phyloP scores from a whole-genome alignment of 169 alveolate species.

The Eimeria acervulina region DNA sequence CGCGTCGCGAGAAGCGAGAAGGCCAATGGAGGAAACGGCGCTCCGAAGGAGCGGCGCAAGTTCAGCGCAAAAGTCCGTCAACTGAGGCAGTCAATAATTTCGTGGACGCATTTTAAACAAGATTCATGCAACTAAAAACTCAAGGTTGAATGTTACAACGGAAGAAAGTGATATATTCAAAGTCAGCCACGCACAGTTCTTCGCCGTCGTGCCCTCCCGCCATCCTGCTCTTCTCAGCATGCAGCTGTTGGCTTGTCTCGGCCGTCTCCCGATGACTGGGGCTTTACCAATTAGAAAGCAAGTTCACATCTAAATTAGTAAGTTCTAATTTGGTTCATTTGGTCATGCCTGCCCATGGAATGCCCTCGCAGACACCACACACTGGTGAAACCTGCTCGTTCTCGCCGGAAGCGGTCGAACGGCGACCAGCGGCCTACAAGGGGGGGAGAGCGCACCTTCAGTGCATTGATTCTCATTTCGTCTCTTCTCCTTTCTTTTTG shows the following conservation, averaged over 20 bases:
- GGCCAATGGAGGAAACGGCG: constrained; percentile 36
- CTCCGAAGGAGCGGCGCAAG: constrained; percentile 31
- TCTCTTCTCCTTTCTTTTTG: neutral
- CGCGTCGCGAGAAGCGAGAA: neutral
- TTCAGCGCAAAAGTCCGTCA: neutral
- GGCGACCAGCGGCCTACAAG: neutral
- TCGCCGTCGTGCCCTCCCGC: neutral
- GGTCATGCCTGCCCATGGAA: too few species aligned
- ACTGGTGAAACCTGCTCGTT: neutral
- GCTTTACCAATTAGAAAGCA: neutral
- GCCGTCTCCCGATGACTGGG: constrained; percentile 22
- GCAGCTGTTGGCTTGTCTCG: constrained; percentile 44
- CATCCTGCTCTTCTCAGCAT: constrained; percentile 6
- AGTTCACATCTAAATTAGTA: neutral
- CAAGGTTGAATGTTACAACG: neutral
- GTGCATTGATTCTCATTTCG: neutral
- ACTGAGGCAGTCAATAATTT: neutral
- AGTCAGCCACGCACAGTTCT: neutral
- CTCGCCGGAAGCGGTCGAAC: neutral
- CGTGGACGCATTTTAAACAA: neutral
- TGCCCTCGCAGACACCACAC: neutral
- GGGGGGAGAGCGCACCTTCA: neutral
- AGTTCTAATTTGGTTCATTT: neutral
- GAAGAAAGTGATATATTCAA: neutral
- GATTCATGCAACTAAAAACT: neutral